These are phyloP conservation scores for Syzygium grande DNA, from an alignment of 345 rosid genomes.

Conservation along the genomic window DNA sequence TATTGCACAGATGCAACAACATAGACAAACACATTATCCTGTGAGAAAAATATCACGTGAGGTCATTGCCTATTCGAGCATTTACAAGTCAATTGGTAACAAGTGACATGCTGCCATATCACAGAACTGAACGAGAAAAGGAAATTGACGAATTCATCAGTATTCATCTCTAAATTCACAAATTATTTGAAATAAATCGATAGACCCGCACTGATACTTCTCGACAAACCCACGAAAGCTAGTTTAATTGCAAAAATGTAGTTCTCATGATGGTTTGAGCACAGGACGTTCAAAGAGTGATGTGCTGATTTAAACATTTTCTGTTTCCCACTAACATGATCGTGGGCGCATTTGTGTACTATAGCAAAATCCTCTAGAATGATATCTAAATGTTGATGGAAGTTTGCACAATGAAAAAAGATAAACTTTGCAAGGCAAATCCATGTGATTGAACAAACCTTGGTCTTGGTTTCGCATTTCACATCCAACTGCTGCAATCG, in stretches of 20 bases:
- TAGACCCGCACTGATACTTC: not conserved
- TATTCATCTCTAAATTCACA: not conserved
- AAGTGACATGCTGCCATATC: not conserved
- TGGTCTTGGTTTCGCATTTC: conserved; percentile 27
- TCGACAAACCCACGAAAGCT: not conserved
- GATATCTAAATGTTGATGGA: not conserved
- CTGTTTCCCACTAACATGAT: not conserved
- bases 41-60: not conserved
- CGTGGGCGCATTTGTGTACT: not conserved
- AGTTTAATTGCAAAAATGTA: not conserved
- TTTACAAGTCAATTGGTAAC: not conserved
- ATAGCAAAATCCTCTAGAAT: not conserved
- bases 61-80: not conserved
- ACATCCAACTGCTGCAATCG: conserved; percentile 25
- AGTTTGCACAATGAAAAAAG: not conserved
- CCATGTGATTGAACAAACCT: not conserved
- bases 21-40: conserved; percentile 32
- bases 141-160: not conserved
- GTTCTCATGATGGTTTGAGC: not conserved
- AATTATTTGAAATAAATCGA: not conserved
- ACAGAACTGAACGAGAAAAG: not conserved
- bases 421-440: not conserved
- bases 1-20: conserved; percentile 32
- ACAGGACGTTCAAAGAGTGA: not conserved
- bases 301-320: not conserved